A percentile compares a stretch with the other conserved stretches of the same genome.
Conservation (phyloP, 2,329 filamentous ascomycete species). For the Calonectria fujianensis region DNA sequence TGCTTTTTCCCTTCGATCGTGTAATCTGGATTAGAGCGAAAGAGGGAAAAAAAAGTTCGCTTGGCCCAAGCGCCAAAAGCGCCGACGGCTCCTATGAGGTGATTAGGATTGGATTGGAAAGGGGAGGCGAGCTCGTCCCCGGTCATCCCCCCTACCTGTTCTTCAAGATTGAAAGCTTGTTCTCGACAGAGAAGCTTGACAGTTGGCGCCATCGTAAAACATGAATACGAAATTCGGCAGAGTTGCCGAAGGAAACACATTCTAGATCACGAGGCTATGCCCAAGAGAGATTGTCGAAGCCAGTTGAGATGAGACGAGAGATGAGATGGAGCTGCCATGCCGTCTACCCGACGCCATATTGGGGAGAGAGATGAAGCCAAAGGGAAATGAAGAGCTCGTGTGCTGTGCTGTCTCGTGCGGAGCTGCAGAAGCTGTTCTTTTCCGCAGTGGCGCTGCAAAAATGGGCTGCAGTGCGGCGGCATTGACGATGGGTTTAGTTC, state of each 20-base stretch:
- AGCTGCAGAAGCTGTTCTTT: constrained; percentile 4
- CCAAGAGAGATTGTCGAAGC: constrained; percentile 10
- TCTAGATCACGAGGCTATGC: constrained; percentile 3
- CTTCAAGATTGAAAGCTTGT: constrained; percentile 7
- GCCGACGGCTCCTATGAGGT: constrained; percentile 1
- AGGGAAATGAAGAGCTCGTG: constrained; percentile 22
- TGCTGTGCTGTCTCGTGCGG: constrained; percentile 18
- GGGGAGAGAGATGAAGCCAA: constrained; percentile 16
- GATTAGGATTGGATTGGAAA: neutral
- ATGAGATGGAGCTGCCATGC: constrained; percentile 1
- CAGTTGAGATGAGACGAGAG: constrained; percentile 10
- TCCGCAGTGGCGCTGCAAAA: neutral
- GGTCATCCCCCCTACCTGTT: constrained; percentile 14
- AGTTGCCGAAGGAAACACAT: constrained; percentile 1
- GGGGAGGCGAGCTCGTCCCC: neutral
- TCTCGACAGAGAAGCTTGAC: neutral
- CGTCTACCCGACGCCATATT: neutral
- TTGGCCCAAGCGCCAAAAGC: constrained; percentile 25
- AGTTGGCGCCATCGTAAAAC: constrained; percentile 13
- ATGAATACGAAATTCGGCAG: constrained; percentile 19
- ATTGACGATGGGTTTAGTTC: constrained; percentile 4
- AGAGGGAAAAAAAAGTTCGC: constrained; percentile 3
- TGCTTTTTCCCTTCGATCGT: constrained; percentile 24
- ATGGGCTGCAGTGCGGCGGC: constrained; percentile 5
- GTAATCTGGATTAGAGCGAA: constrained; percentile 22